These are phyloP conservation scores for Cyberlindnera suaveolens DNA, from an alignment of 805 yeast genomes.

Conservation along the genomic window DNA sequence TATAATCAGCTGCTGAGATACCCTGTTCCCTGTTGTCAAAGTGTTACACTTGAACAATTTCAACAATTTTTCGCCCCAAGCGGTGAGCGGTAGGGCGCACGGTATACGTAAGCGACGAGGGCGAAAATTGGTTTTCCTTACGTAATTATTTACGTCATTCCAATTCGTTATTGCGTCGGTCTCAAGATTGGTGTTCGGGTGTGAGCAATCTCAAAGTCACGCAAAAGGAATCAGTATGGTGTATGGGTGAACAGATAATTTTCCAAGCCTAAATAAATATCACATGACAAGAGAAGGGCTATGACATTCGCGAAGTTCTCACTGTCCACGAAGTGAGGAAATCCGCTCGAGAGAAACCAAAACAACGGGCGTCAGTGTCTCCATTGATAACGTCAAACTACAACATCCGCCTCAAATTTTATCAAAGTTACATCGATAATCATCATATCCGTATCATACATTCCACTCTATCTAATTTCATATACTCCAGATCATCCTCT, in stretches of 20 bases:
- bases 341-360: not conserved
- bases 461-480: too few species aligned
- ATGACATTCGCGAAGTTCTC: not conserved
- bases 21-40: not conserved
- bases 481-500: too few species aligned
- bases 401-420: not conserved
- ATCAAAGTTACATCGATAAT: not conserved
- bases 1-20: constrained; percentile 9
- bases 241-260: not conserved
- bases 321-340: not conserved
- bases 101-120: not conserved
- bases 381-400: not conserved
- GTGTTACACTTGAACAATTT: constrained; percentile 1
- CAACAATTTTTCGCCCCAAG: constrained; percentile 3
- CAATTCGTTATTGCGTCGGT: not conserved
- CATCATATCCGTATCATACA: not conserved
- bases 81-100: not conserved
- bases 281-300: too few species aligned
- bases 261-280: too few species aligned
- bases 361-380: constrained; percentile 1
- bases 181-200: too few species aligned
- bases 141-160: not conserved
- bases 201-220: too few species aligned
- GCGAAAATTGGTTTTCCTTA: not conserved
- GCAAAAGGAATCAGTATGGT: not conserved